Evolutionary conservation across 257 asterid species (phyloP), one percentile per base, ranked within the genome.

Genomic region (Fraxinus quadrangulata): DNA sequence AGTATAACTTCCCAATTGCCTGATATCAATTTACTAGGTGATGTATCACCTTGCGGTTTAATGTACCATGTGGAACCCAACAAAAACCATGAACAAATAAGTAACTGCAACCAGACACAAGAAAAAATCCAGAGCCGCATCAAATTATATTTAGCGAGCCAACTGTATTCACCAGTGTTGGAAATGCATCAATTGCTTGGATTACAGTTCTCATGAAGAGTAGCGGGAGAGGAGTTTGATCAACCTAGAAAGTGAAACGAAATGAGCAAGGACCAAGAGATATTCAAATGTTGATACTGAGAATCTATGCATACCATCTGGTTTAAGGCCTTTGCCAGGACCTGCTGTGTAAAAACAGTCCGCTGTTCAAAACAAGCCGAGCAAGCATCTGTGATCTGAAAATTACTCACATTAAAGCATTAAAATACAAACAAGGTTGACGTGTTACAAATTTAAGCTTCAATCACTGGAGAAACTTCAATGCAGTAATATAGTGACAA

Each of bases 291-390:
- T 49, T 72, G 75, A 45, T 74, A 78, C 73, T 47, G 74, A 23
- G 75, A 82, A 65, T 49, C 45, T 40, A 37, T 75, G 40, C 85
- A 66, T 93, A 95, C 99, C 99, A 95, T 95, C 85, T 91, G 94
- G 80, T 83, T 87, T 74, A 95, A 84, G 78, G 99, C 98, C 85
- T 85, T 91, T 26, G 88, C 87, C 85, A 95, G 87, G 81, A 95
- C 99, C 92, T 92, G 96, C 75, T 95, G 99, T 3, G 99, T 95
- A 78, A 95, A 95, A 74, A 95, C 99, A 23, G 98, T 91, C 47
- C 98, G 98, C 89, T 95, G 99, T 87, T 95, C 99, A 81, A 95
- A 95, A 86, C 98, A 95, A 80, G 97, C 98, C 63, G 99, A 89
- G 84, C 99, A 95, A 79, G 90, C 96, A 89, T 95, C 99, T 39